Evolutionary conservation across 208 protist genomes (phyloP).

Genomic region (Crithidia expoeki): DNA sequence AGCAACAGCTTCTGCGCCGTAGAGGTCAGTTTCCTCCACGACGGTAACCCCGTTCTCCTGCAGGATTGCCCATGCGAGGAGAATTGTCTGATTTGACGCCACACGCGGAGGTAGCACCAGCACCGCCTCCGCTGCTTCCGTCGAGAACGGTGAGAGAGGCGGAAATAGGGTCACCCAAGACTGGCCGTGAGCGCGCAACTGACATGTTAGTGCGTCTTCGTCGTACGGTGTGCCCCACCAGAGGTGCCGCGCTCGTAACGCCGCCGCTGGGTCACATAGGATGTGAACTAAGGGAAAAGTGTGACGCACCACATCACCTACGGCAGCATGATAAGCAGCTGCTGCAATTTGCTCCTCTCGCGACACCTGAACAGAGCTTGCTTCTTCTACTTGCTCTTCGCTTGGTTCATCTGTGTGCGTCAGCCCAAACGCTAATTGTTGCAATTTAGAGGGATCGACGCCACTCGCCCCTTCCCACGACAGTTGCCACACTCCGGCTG

Average conservation of each 20-base stretch:
- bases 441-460: background rate
- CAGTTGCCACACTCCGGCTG: conserved; percentile 28
- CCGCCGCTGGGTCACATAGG: background rate
- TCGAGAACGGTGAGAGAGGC: conserved; percentile 11
- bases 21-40: conserved; percentile 36
- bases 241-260: conserved; percentile 34
- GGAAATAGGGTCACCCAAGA: conserved; percentile 45
- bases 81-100: conserved; percentile 32
- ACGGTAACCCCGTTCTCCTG: conserved; percentile 32
- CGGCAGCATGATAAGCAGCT: background rate
- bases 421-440: background rate
- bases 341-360: no score
- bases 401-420: background rate
- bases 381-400: background rate
- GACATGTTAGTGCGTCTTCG: conserved; percentile 33
- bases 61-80: conserved; percentile 40
- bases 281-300: conserved; percentile 23
- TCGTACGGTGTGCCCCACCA: conserved; percentile 40
- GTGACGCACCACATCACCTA: conserved; percentile 1
- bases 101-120: conserved; percentile 66
- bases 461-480: conserved; percentile 6
- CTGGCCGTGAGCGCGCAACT: conserved; percentile 39
- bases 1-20: conserved; percentile 35
- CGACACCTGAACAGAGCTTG: no score
- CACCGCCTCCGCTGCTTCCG: conserved; percentile 43